A percentile compares a stretch with the other conserved stretches of the same genome.
These are phyloP conservation scores for Ceratocystis eucalypticola DNA, from an alignment of 2,329 filamentous ascomycete species.

Conservation along the genomic window DNA sequence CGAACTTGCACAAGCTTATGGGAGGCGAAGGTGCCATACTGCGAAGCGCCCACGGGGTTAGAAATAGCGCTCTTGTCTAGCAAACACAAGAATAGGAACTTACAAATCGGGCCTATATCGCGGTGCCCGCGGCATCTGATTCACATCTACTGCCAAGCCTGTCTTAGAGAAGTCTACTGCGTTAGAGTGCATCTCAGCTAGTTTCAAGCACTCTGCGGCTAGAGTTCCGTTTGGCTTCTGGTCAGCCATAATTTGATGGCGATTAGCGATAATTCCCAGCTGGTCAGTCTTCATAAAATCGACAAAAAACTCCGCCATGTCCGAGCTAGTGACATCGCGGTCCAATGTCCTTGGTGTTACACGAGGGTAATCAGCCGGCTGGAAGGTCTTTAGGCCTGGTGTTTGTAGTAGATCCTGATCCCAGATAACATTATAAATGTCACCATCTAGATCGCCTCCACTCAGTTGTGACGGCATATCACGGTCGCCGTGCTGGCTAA, in stretches of 20 bases:
- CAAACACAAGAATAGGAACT: constrained; percentile 23
- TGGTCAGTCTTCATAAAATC: constrained; percentile 57
- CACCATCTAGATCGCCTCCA: constrained; percentile 74
- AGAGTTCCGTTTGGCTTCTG: constrained; percentile 37
- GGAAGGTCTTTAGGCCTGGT: constrained; percentile 19
- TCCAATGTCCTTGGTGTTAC: constrained; percentile 44
- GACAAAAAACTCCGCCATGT: constrained; percentile 75
- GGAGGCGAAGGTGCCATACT: constrained; percentile 37
- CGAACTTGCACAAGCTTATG: constrained; percentile 33
- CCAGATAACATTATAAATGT: constrained; percentile 69
- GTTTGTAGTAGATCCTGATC: constrained; percentile 40
- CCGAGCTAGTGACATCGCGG: constrained; percentile 42
- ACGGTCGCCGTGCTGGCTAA: constrained; percentile 55
- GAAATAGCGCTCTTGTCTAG: background rate
- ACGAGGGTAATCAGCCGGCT: constrained; percentile 57
- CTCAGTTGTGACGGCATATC: constrained; percentile 68
- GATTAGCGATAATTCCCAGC: constrained; percentile 49
- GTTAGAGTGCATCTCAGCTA: constrained; percentile 53
- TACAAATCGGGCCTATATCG: constrained; percentile 42
- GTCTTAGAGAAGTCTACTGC: constrained; percentile 69
- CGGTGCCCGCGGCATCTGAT: constrained; percentile 29
- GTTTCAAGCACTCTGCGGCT: constrained; percentile 35
- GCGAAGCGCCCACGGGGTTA: background rate
- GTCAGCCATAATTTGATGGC: constrained; percentile 53
- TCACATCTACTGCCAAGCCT: constrained; percentile 44